Base-by-base conservation (phyloP, 2,329 filamentous ascomycete species). In the Chrysoporthe cubensis region DNA sequence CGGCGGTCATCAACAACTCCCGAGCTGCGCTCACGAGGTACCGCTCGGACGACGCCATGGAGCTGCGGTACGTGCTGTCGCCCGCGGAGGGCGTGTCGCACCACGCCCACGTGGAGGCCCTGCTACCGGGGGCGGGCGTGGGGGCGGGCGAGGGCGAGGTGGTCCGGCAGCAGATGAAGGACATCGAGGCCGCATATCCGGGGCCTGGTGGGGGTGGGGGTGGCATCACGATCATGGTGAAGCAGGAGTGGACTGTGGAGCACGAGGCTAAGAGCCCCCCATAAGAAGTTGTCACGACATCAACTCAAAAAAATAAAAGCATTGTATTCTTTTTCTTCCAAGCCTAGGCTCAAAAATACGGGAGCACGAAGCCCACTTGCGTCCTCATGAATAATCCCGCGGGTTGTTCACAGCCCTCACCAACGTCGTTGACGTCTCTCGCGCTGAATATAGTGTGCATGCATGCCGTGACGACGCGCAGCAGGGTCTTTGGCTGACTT, bases 161-260 rank as follows among this genome's bases (percentile, higher is more conserved):
- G 26, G 48, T 50, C 18, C 52, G 54, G 13, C 63, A 59, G 42
- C 63, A 59, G 43, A 13, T 50, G 3, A 37, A 48, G 16, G 43
- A 65, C 9, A 40, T 59, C 14, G 54, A 65, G 52, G 63, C 54
- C 11, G 63, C 40, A 32, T 13, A 44, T 13, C 21, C 42, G 18
- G 50, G 37, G 37, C 16, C 26, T 6, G 13, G 43, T 6, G 21
- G 56, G 18, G 34, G 44, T n/a, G 34, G 43, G 1, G 32, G 26
- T 59, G 63, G 52, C 1, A 44, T 65, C 26, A 16, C 63, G 14
- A 65, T 65, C 43, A 44, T 65, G 52, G 63, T 65, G 21, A 65
- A 59, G 63, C 63, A 65, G 42, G 63, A 65, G 26, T 65, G 63
- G 63, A 48, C 32, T n/a, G 63, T 65, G 52, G 54, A 65, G 32